Evolutionary conservation across 345 rosid genomes (phyloP).

Genomic region (Arabis alpina): DNA sequence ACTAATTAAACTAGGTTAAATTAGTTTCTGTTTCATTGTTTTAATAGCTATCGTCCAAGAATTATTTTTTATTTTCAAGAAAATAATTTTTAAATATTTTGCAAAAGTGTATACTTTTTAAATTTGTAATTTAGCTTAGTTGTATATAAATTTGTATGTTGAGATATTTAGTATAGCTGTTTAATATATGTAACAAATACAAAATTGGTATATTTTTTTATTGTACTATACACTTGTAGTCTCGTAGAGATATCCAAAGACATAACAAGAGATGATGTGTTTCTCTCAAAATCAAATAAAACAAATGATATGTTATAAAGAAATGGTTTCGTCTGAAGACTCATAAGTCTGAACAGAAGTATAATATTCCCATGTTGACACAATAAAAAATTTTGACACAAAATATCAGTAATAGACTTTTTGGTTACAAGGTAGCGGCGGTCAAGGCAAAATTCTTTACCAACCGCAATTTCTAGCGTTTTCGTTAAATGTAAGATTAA

Average conservation of each 20-base stretch:
- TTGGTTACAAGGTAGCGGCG: slow-evolving; percentile 15
- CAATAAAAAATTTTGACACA: background rate
- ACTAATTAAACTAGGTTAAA: background rate
- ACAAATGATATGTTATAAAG: background rate
- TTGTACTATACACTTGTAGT: background rate
- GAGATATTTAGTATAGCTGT: too few species aligned
- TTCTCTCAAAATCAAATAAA: background rate
- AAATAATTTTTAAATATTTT: too few species aligned
- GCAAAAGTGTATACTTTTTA: too few species aligned
- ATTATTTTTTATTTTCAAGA: too few species aligned
- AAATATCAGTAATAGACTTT: background rate
- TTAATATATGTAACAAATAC: too few species aligned
- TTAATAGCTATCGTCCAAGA: too few species aligned
- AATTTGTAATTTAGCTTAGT: too few species aligned
- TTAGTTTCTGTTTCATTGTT: too few species aligned
- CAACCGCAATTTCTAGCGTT: slow-evolving; percentile 24
- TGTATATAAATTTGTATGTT: too few species aligned
- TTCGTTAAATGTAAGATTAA: background rate
- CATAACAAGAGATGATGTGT: background rate
- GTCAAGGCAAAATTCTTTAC: slow-evolving; percentile 1
- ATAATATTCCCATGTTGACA: background rate
- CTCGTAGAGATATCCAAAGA: background rate
- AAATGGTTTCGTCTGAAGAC: slow-evolving; percentile 10
- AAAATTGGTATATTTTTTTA: too few species aligned
- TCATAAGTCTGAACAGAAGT: slow-evolving; percentile 15